phyloP scores from a whole-genome alignment of 257 asterid species.

The Solanum rostratum region DNA sequence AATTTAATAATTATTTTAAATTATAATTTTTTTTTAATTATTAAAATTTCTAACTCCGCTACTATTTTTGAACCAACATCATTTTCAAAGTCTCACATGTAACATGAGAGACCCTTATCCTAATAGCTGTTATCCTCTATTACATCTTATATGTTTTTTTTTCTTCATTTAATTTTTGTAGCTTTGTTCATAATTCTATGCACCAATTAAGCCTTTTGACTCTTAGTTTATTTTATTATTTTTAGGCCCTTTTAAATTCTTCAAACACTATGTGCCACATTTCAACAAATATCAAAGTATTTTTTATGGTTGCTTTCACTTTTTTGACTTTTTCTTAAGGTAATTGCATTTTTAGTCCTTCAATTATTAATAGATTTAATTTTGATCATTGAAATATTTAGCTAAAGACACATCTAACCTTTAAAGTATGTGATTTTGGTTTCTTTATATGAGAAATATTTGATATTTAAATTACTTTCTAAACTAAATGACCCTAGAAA shows the following conservation, averaged over 20 bases:
- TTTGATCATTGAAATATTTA: neutral
- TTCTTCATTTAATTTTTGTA: neutral
- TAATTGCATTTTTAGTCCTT: neutral
- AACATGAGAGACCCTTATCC: neutral
- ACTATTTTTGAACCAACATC: neutral
- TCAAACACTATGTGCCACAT: slow-evolving; percentile 7
- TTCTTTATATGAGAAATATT: neutral
- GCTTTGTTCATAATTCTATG: neutral
- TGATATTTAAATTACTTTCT: neutral
- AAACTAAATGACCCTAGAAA: neutral
- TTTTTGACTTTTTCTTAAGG: neutral
- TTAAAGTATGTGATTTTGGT: neutral
- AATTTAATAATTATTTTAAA: neutral
- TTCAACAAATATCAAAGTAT: neutral
- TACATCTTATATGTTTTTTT: neutral
- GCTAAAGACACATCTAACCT: neutral
- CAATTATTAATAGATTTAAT: neutral
- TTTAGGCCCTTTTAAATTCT: neutral
- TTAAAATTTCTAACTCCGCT: neutral
- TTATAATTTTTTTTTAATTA: neutral
- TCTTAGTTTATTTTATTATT: neutral
- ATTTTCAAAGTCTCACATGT: neutral
- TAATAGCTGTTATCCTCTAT: slow-evolving; percentile 10
- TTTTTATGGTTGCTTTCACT: neutral
- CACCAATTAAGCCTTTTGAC: slow-evolving; percentile 5